Evolutionary conservation across 768 basidiomycete species (phyloP).

Genomic region (Rhodotorula paludigena): DNA sequence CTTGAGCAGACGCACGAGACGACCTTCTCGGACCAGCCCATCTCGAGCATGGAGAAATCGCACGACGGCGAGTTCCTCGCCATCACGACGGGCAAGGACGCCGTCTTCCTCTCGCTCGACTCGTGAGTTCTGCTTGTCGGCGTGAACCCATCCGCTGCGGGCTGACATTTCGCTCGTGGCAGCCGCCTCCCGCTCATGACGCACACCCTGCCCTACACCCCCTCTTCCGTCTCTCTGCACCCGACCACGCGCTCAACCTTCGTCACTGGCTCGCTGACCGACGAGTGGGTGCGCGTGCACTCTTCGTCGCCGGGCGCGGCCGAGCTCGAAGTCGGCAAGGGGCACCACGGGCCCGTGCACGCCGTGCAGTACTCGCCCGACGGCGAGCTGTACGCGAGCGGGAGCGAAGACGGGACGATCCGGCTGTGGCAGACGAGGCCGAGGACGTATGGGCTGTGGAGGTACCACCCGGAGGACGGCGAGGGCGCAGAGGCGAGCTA

Average conservation of each 20-base stretch:
- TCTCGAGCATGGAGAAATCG: constrained; percentile 92
- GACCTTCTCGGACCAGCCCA: constrained; percentile 66
- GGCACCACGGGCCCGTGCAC: constrained; percentile 95
- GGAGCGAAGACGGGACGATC: constrained; percentile 86
- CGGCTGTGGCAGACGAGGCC: constrained; percentile 87
- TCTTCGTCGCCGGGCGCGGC: constrained; percentile 70
- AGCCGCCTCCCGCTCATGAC: constrained; percentile 60
- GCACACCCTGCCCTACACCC: constrained; percentile 73
- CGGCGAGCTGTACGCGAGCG: constrained; percentile 94
- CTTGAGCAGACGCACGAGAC: constrained; percentile 60
- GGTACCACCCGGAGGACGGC: constrained; percentile 16
- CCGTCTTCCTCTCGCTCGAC: constrained; percentile 70
- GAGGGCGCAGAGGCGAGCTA: too few species aligned
- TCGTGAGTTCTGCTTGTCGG: constrained; percentile 42
- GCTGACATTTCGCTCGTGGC: background rate
- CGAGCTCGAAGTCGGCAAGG: constrained; percentile 88
- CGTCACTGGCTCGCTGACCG: constrained; percentile 77
- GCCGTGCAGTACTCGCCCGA: constrained; percentile 65
- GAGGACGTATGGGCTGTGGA: constrained; percentile 79
- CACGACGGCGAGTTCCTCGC: constrained; percentile 52
- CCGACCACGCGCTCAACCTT: constrained; percentile 82
- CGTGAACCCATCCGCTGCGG: background rate
- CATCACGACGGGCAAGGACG: constrained; percentile 84
- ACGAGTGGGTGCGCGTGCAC: constrained; percentile 98
- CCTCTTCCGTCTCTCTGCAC: constrained; percentile 92